These are phyloP conservation scores for Debaryomyces singareniensis DNA, from an alignment of 1,139 yeast genomes.

Conservation along the genomic window DNA sequence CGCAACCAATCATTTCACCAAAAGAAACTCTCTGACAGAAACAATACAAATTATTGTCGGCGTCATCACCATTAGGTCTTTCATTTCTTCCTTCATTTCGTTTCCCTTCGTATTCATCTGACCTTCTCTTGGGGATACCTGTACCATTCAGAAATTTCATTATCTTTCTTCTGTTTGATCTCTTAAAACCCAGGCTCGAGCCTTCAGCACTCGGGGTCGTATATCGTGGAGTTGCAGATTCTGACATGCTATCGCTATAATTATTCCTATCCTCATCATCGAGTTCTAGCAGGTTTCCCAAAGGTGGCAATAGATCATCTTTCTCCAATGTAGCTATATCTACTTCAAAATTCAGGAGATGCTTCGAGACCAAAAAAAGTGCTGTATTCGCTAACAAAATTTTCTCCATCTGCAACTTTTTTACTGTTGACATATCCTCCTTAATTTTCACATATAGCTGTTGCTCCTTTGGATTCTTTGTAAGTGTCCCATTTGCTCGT, in stretches of 20 bases:
- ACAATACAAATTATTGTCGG: slow-evolving; percentile 62
- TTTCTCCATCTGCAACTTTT: slow-evolving; percentile 69
- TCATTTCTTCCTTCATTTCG: slow-evolving; percentile 9
- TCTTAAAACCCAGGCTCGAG: slow-evolving; percentile 10
- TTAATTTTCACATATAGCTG: slow-evolving; percentile 60
- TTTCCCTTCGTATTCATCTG: slow-evolving; percentile 16
- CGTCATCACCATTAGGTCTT: slow-evolving; percentile 47
- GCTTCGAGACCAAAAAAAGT: slow-evolving; percentile 67
- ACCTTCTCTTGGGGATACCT: slow-evolving; percentile 8
- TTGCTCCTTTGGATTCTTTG: slow-evolving; percentile 78
- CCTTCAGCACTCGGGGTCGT: slow-evolving; percentile 9
- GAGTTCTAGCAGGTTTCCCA: slow-evolving; percentile 24
- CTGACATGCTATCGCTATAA: slow-evolving; percentile 20
- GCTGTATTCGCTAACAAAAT: slow-evolving; percentile 79
- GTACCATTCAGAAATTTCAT: slow-evolving; percentile 2
- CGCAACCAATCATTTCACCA: slow-evolving; percentile 93
- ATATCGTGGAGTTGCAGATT: slow-evolving; percentile 25
- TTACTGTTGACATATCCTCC: slow-evolving; percentile 59
- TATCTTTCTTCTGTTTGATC: slow-evolving; percentile 24
- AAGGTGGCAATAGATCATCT: slow-evolving; percentile 71
- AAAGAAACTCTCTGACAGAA: slow-evolving; percentile 80
- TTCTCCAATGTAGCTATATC: slow-evolving; percentile 72
- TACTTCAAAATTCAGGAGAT: slow-evolving; percentile 62
- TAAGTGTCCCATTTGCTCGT: slow-evolving; percentile 74
- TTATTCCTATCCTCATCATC: slow-evolving; percentile 10